Evolutionary conservation across 2,329 filamentous ascomycete genomes (phyloP), one percentile per base, ranked within the genome.

Genomic region (Dothideomycetidae sp.): DNA sequence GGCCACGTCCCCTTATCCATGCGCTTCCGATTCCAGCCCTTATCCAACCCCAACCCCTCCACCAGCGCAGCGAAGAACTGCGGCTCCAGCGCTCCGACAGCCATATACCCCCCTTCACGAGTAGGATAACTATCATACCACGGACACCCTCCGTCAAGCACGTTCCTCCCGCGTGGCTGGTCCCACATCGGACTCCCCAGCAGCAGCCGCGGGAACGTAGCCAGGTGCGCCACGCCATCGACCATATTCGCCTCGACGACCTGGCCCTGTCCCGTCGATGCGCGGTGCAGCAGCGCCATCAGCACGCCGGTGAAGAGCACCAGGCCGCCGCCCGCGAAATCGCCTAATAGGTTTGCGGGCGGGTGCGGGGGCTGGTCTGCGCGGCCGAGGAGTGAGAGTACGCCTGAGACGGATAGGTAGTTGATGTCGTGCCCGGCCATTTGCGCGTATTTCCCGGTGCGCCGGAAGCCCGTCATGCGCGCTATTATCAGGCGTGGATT

Each of bases 371-470:
- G 75, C 52, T 78, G 71, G 11, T 67, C 70, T 17, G 64, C 63
- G 1, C 80, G 66, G 1, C 88, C 88, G 3, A 96, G 70, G 59
- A 93, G 66, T 0, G 70, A 69, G 17, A 96, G 61, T 1, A 81
- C 78, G 0, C 88, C 88, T 0, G 79, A 81, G 0, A 93, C 82
- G 33, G 86, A 83, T 29, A 96, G 78, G 59, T 96, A 96, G 54
- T 96, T 94, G 57, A 94, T 93, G 55, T 94, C 86, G 54, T 94
- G 86, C 4, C 86, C 86, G 0, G 86, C 85, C 86, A 93, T 94
- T 50, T 70, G 62, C 33, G 71, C 73, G 60, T 93, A 96, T 50
- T 75, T 78, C 0, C 86, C 88, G 59, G 92, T 83, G 28, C 86
- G 69, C 10, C 88, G 70, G 58, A 94, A 96, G 0, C 88, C 88